Conservation (phyloP, 2,329 filamentous ascomycete species). For the Hymenoscyphus occultus region DNA sequence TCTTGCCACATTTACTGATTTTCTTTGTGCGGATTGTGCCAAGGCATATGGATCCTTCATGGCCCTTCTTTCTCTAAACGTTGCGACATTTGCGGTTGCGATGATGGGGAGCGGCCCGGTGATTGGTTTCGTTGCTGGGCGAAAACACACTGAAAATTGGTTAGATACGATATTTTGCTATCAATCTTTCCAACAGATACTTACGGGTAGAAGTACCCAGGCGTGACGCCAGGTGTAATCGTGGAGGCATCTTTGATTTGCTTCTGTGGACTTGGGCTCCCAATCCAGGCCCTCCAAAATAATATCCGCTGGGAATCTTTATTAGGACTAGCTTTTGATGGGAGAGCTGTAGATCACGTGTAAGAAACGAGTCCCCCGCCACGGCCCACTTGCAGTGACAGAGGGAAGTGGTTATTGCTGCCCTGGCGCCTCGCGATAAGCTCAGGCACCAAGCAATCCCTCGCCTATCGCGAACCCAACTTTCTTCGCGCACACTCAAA, state of each 20-base stretch:
- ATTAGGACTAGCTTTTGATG: slow-evolving; percentile 5
- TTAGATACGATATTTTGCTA: neutral
- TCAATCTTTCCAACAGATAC: slow-evolving; percentile 28
- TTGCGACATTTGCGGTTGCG: slow-evolving; percentile 62
- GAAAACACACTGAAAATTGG: slow-evolving; percentile 53
- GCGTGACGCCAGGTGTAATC: slow-evolving; percentile 59
- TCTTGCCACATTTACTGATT: slow-evolving; percentile 75
- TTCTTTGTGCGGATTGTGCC: slow-evolving; percentile 78
- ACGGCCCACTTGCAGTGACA: no score
- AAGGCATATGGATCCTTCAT: slow-evolving; percentile 79
- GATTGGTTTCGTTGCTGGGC: slow-evolving; percentile 48
- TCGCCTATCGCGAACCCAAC: neutral
- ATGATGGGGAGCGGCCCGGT: slow-evolving; percentile 54
- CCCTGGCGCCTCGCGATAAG: slow-evolving; percentile 14
- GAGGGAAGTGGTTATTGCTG: neutral
- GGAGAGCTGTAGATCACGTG: slow-evolving; percentile 8
- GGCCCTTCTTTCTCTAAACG: slow-evolving; percentile 58
- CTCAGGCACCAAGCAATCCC: slow-evolving; percentile 18
- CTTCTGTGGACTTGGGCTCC: slow-evolving; percentile 1
- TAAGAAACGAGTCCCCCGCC: no score
- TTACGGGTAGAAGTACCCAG: slow-evolving; percentile 59
- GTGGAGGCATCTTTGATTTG: slow-evolving; percentile 57
- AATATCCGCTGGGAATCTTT: slow-evolving; percentile 8
- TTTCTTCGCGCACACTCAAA: slow-evolving; percentile 4
- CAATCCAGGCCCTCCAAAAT: neutral